Evolutionary conservation across 2,329 filamentous ascomycete species (phyloP), one percentile per base, ranked within the genome.

Genomic region (Claviceps africana): DNA sequence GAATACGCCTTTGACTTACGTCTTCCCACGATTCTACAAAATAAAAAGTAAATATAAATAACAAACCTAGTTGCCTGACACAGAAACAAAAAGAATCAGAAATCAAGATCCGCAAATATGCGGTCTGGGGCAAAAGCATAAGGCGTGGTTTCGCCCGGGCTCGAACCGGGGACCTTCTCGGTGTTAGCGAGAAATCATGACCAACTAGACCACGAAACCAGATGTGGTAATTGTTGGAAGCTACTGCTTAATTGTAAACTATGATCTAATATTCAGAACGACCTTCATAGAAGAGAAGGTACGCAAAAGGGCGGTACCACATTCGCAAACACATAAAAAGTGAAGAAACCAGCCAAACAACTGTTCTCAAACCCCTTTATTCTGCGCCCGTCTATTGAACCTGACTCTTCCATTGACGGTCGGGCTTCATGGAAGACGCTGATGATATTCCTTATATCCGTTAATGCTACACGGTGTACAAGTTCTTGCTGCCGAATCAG

Each of bases 181-280:
- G 64, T 67, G 65, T 67, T 67, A 67, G 58, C 64, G 64, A 67
- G 63, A 66, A 65, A 63, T 64, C 64, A 67, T 67, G 59, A 67
- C 65, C 65, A 66, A 62, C 65, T 67, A 67, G 64, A 67, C 65
- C 64, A 67, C 65, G 62, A 57, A 67, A 67, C 64, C 64, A 51
- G 0, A 1, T 31, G 1, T 0, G 10, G 21, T 39, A 15, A 3
- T 37, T 49, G 49, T 1, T 21, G 25, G 15, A 1, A 3, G 4
- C 0, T 1, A 3, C 8, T 22, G 1, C 5, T 0, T 37, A 45
- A 33, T 35, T 31, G 0, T 25, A 25, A 25, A 25, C n/a, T n/a
- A n/a, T n/a, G n/a, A n/a, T n/a, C n/a, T n/a, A n/a, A n/a, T n/a
- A n/a, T n/a, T n/a, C n/a, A n/a, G n/a, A n/a, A n/a, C n/a, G n/a